These are phyloP conservation scores for Calonectria pseudoturangicola DNA, from an alignment of 2,329 filamentous ascomycete species.

Conservation along the genomic window DNA sequence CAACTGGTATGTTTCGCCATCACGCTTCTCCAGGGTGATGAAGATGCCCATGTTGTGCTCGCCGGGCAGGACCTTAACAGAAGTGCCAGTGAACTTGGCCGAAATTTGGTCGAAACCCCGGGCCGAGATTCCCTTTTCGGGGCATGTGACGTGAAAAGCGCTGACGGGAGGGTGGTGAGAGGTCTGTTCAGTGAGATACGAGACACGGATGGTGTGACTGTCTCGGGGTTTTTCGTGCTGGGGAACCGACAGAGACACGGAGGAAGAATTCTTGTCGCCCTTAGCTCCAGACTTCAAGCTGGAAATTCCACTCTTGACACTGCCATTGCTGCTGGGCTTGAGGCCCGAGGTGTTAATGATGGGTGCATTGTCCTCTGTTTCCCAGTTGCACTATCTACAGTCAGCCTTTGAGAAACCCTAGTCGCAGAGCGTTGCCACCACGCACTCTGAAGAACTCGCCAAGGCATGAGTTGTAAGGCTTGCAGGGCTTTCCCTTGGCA, in stretches of 20 bases:
- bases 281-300: slow-evolving; percentile 68
- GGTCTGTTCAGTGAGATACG: slow-evolving; percentile 97
- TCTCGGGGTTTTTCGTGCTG: slow-evolving; percentile 66
- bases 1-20: slow-evolving; percentile 94
- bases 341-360: slow-evolving; percentile 73
- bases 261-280: slow-evolving; percentile 67
- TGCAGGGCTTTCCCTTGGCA: slow-evolving; percentile 98
- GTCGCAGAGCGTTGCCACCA: slow-evolving; percentile 44
- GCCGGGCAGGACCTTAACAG: slow-evolving; percentile 91
- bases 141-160: slow-evolving; percentile 94
- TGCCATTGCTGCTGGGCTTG: slow-evolving; percentile 57
- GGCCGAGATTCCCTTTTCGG: slow-evolving; percentile 90
- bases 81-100: slow-evolving; percentile 98
- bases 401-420: slow-evolving; percentile 36
- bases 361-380: slow-evolving; percentile 86
- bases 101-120: slow-evolving; percentile 96
- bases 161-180: slow-evolving; percentile 98
- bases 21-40: slow-evolving; percentile 85
- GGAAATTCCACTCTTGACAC: slow-evolving; percentile 66
- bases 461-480: slow-evolving; percentile 97
- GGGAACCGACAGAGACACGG: slow-evolving; percentile 70
- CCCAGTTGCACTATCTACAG: slow-evolving; percentile 88
- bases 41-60: slow-evolving; percentile 98
- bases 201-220: slow-evolving; percentile 81
- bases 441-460: slow-evolving; percentile 97